Evolutionary conservation across 139 green algal genomes (phyloP).

Genomic region (Coccomyxa sp.): DNA sequence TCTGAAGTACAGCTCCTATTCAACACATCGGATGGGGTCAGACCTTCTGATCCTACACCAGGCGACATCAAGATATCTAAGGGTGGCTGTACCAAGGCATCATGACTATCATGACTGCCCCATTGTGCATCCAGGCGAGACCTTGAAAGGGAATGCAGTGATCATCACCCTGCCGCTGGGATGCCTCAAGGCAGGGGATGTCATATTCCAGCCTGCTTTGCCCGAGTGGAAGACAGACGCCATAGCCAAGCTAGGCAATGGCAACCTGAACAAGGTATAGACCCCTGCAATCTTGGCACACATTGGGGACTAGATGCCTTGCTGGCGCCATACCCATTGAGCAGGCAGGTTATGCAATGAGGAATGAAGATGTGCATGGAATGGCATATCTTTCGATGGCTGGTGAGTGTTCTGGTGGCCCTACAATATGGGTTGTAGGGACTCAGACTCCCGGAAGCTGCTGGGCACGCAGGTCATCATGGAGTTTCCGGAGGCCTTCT

Average conservation of each 20-base stretch:
- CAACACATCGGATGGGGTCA: background rate
- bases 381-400: background rate
- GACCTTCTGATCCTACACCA: no score
- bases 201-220: slow-evolving; percentile 70
- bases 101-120: background rate
- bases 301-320: no score
- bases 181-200: slow-evolving; percentile 54
- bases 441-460: no score
- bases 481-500: slow-evolving; percentile 80
- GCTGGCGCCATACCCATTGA: background rate
- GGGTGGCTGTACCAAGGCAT: background rate
- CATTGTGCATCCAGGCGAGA: slow-evolving; percentile 22
- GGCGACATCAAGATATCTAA: background rate
- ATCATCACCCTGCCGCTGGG: slow-evolving; percentile 72
- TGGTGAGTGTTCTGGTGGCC: background rate
- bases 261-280: slow-evolving; percentile 77
- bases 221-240: slow-evolving; percentile 65
- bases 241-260: slow-evolving; percentile 72
- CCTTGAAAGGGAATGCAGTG: slow-evolving; percentile 40
- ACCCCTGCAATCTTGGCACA: no score
- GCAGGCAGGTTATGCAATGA: background rate
- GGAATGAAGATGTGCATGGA: background rate
- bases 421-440: background rate
- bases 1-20: no score
- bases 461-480: slow-evolving; percentile 59